Base-by-base conservation (phyloP, 768 basidiomycete species). In the Tremella mesenterica region DNA sequence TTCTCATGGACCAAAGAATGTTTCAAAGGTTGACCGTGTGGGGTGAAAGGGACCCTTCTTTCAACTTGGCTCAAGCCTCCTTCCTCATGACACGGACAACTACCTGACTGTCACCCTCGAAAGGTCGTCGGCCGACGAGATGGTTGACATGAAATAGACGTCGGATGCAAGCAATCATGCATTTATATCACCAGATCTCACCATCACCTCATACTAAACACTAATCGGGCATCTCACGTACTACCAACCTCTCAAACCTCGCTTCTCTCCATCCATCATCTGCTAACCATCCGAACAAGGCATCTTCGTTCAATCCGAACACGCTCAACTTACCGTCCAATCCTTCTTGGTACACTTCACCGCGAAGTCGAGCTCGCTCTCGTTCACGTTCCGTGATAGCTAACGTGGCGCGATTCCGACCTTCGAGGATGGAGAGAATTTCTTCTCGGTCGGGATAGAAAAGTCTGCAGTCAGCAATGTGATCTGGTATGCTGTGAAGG, bases 221-320 rank as follows among this genome's bases (percentile, higher is more conserved):
- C 55, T 64, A 67, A 65, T 73, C 71, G 12, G 71, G 71, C 64
- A 73, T 62, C 60, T 73, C 71, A 33, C 71, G 50, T 20, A 52
- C 29, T 8, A 69, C 59, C 57, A 73, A 45, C 38, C 71, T 51
- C 58, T 71, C 66, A 48, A 65, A 73, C 41, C 64, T 44, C 30
- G 54, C 61, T 49, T 73, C 69, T 39, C 65, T 71, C 71, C 71
- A 73, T 26, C 62, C 63, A 53, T 73, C 71, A 28, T 54, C 44
- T 23, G 50, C 56, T 48, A 73, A 53, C 61, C 61, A 59, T 7
- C 62, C 67, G 47, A 73, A 73, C 27, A 73, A 18, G n/a, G 21
- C 59, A 33, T 57, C 48, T 54, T 70, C 71, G 23, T 63, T 61
- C 34, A 73, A 47, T 9, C 69, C 69, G 52, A 73, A 69, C 6